Percentiles rank a stretch among this genome's conserved stretches.
Conservation (phyloP, 352 stramenopile genomes). For the Phytophthora vignae region DNA sequence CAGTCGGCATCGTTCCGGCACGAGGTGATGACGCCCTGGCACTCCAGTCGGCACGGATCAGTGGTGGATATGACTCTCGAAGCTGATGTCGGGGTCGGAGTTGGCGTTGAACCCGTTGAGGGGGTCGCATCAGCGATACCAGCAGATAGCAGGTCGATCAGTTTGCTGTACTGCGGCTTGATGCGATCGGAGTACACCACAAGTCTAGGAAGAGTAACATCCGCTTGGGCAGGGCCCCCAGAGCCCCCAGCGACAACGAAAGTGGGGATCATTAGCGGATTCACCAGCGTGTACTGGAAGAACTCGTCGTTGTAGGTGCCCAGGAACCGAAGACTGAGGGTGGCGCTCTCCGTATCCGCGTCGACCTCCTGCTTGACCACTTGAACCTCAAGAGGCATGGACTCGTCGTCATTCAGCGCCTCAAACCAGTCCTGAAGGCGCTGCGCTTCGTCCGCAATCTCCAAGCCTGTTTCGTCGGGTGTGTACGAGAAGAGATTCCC, state of each 20-base stretch:
- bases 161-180: constrained; percentile 15
- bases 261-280: constrained; percentile 5
- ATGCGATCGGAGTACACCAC: not conserved
- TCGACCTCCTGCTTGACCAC: not conserved
- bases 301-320: constrained; percentile 7
- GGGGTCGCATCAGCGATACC: not conserved
- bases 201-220: constrained; percentile 8
- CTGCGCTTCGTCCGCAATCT: not conserved
- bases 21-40: not conserved
- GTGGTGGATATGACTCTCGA: not conserved
- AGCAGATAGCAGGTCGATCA: constrained; percentile 12
- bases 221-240: not conserved
- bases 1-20: constrained; percentile 4
- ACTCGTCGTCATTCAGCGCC: not conserved
- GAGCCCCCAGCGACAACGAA: not conserved
- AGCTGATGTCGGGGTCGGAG: not conserved
- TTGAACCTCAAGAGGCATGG: constrained; percentile 2
- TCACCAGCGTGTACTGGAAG: constrained; percentile 16
- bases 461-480: not conserved
- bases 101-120: not conserved
- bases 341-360: not conserved
- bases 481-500: not conserved
- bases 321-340: constrained; percentile 6
- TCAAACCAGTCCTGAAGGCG: constrained; percentile 2
- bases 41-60: not conserved